Percentiles rank a stretch among this genome's conserved stretches.
These are phyloP conservation scores for Moesziomyces antarcticus DNA, from an alignment of 1,284 basidiomycete genomes.

Conservation along the genomic window DNA sequence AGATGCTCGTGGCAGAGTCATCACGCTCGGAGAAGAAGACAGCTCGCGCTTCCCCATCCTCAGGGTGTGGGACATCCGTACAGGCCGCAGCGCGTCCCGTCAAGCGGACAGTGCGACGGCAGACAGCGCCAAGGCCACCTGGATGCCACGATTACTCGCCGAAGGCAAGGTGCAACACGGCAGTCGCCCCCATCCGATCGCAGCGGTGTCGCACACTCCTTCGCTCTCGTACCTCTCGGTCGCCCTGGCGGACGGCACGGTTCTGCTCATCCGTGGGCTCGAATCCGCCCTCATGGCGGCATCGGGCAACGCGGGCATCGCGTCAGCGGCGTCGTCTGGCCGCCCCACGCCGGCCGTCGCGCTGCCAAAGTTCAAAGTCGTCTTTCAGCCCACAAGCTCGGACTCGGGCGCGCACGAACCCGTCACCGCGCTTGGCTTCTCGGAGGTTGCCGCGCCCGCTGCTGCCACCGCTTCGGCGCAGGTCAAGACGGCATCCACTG, in stretches of 20 bases:
- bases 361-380: slow-evolving; percentile 66
- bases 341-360: slow-evolving; percentile 39
- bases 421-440: slow-evolving; percentile 90
- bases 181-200: slow-evolving; percentile 69
- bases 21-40: slow-evolving; percentile 58
- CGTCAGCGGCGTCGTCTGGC: slow-evolving; percentile 1
- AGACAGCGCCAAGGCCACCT: slow-evolving; percentile 9
- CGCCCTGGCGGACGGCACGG: slow-evolving; percentile 92
- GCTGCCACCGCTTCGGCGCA: background rate
- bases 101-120: background rate
- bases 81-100: slow-evolving; percentile 15
- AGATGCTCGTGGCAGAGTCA: slow-evolving; percentile 46
- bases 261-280: slow-evolving; percentile 88
- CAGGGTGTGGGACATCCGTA: slow-evolving; percentile 62
- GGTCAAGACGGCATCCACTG: slow-evolving; percentile 1
- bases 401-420: slow-evolving; percentile 74
- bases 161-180: slow-evolving; percentile 63
- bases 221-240: slow-evolving; percentile 87
- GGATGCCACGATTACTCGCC: slow-evolving; percentile 52
- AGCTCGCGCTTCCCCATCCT: slow-evolving; percentile 52
- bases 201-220: slow-evolving; percentile 81
- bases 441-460: slow-evolving; percentile 69
- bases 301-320: slow-evolving; percentile 39
- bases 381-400: slow-evolving; percentile 47
- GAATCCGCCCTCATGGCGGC: slow-evolving; percentile 80